Evolutionary conservation across 345 rosid species (phyloP).

Genomic region (Brassica cretica): DNA sequence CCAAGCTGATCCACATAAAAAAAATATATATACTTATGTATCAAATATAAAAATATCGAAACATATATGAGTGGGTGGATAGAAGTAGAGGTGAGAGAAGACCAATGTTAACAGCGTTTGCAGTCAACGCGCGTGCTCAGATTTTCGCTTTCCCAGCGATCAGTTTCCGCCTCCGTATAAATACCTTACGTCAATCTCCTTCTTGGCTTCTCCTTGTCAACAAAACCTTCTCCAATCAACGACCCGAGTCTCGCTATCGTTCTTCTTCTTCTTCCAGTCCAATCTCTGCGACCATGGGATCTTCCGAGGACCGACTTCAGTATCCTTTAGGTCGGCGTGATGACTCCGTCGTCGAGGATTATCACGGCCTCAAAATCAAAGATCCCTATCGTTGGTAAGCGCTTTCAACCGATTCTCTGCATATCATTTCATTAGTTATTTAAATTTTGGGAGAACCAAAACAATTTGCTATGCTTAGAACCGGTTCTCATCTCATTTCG

Average conservation of each 20-base stretch:
- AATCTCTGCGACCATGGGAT: constrained; percentile 52
- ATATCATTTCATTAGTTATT: too few relatives aligned
- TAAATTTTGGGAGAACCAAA: too few relatives aligned
- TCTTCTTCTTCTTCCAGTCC: background rate
- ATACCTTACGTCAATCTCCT: background rate
- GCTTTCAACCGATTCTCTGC: too few relatives aligned
- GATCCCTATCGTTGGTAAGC: constrained; percentile 91
- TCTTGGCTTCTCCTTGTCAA: background rate
- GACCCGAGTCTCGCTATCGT: background rate
- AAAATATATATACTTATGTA: too few relatives aligned
- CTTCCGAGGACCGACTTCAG: constrained; percentile 48
- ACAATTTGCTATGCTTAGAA: too few relatives aligned
- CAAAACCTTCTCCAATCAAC: background rate
- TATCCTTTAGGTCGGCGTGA: constrained; percentile 71
- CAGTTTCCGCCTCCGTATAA: background rate
- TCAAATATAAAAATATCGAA: background rate
- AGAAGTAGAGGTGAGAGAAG: background rate
- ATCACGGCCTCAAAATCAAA: constrained; percentile 67
- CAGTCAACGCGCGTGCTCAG: background rate
- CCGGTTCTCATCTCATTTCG: too few relatives aligned
- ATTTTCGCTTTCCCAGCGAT: background rate
- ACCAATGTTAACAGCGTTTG: background rate
- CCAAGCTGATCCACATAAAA: too few relatives aligned
- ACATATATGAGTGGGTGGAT: background rate
- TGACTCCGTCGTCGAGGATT: constrained; percentile 76